Evolutionary conservation across 148 eudicot species (phyloP).

Genomic region (Beta vulgaris): DNA sequence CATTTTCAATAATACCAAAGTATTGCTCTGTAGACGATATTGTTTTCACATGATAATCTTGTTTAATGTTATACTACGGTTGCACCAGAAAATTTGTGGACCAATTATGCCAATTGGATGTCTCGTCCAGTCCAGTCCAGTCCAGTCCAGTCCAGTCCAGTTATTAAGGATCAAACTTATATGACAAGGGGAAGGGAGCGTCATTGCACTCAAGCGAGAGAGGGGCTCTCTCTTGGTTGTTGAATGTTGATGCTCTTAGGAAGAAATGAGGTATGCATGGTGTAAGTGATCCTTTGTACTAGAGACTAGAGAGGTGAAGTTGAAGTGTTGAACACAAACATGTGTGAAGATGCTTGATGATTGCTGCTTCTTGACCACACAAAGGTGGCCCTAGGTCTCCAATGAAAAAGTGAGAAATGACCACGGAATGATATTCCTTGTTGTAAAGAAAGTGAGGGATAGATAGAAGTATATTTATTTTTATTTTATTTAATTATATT

Average conservation of each 20-base stretch:
- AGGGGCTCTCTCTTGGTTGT: background rate
- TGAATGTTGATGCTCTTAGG: conserved; percentile 12
- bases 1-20: too few species aligned
- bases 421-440: conserved; percentile 77
- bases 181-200: background rate
- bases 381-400: conserved; percentile 24
- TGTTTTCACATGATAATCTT: too few species aligned
- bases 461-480: conserved; percentile 20
- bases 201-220: background rate
- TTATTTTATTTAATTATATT: too few species aligned
- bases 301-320: conserved; percentile 22
- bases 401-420: conserved; percentile 50
- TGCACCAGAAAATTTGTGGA: too few species aligned
- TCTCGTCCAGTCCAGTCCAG: too few species aligned
- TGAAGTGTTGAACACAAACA: conserved; percentile 39
- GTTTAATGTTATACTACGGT: too few species aligned
- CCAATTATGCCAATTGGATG: too few species aligned
- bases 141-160: too few species aligned
- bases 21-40: too few species aligned
- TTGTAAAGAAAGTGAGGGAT: conserved; percentile 26
- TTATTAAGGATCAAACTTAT: too few species aligned
- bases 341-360: conserved; percentile 38
- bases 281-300: conserved; percentile 20
- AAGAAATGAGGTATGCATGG: conserved; percentile 18
- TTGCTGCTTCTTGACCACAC: conserved; percentile 43